Conservation (phyloP, 2,329 filamentous ascomycete genomes). For the Plectosphaerella plurivora region DNA sequence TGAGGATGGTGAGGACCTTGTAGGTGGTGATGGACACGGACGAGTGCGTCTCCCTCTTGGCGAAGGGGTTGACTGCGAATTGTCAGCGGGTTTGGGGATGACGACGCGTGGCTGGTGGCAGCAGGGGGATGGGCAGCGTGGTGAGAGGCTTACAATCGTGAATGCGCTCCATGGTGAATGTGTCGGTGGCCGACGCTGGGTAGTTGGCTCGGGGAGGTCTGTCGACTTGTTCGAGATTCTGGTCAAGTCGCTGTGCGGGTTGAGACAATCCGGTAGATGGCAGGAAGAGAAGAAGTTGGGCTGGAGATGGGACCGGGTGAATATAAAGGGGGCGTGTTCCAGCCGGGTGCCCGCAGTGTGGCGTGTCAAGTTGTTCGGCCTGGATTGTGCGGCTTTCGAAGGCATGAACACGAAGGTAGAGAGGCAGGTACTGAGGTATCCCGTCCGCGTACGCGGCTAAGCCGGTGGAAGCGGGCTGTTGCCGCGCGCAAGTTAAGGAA, state of each 20-base stretch:
- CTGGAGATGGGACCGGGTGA: not conserved
- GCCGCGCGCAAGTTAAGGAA: not conserved
- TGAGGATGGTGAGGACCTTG: slow-evolving; percentile 69
- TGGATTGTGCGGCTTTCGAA: not conserved
- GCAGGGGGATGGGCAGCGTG: not conserved
- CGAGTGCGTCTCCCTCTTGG: slow-evolving; percentile 62
- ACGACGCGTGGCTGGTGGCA: not conserved
- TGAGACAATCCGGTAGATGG: not conserved
- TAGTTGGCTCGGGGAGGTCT: not conserved
- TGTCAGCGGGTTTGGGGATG: not conserved
- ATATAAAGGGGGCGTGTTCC: not conserved
- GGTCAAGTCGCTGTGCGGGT: not conserved
- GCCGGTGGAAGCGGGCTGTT: not conserved
- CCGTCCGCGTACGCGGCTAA: not conserved
- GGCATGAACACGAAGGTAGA: not conserved
- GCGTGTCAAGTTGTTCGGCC: not conserved
- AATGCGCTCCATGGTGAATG: not conserved
- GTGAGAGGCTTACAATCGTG: slow-evolving; percentile 14
- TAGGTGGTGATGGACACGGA: slow-evolving; percentile 61
- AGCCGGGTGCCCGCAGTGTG: not conserved
- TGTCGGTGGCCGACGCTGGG: not conserved
- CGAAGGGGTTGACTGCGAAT: slow-evolving; percentile 68
- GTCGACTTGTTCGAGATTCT: not conserved
- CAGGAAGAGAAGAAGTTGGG: not conserved
- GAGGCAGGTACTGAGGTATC: not conserved